A percentile compares a stretch with the other conserved stretches of the same genome.
Evolutionary conservation across 2,329 filamentous ascomycete genomes (phyloP).

Genomic region (Pestalotiopsis sp.): DNA sequence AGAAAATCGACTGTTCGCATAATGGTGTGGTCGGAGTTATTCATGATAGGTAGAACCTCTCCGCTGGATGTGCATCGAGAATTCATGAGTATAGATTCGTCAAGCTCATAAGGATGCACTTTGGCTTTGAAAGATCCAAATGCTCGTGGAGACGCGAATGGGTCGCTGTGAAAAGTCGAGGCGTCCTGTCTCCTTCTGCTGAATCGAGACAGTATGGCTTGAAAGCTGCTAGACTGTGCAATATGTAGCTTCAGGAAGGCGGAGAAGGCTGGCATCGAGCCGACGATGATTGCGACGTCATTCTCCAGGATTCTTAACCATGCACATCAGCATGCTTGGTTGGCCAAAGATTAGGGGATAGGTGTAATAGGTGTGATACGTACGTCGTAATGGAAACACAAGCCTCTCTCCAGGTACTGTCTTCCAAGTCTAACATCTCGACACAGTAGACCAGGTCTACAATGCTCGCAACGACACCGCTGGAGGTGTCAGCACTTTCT

Average conservation of each 20-base stretch:
- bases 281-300: conserved; percentile 3
- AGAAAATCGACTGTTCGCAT: background rate
- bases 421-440: background rate
- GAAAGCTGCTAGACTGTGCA: background rate
- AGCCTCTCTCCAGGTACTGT: background rate
- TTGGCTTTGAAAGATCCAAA: background rate
- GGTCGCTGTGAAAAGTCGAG: background rate
- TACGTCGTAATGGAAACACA: conserved; percentile 7
- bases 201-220: background rate
- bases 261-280: conserved; percentile 7
- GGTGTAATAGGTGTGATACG: background rate
- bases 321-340: background rate
- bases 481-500: background rate
- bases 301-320: background rate
- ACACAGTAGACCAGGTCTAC: conserved; percentile 6
- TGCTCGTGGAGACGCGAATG: background rate
- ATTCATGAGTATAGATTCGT: background rate
- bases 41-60: background rate
- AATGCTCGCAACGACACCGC: conserved; percentile 5
- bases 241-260: background rate
- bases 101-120: background rate
- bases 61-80: background rate
- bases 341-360: background rate
- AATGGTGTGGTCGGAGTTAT: background rate
- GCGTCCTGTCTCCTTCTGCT: background rate